A percentile compares a stretch with the other conserved stretches of the same genome.
phyloP scores from a whole-genome alignment of 1,139 yeast genomes.

The Kodamaea ohmeri region DNA sequence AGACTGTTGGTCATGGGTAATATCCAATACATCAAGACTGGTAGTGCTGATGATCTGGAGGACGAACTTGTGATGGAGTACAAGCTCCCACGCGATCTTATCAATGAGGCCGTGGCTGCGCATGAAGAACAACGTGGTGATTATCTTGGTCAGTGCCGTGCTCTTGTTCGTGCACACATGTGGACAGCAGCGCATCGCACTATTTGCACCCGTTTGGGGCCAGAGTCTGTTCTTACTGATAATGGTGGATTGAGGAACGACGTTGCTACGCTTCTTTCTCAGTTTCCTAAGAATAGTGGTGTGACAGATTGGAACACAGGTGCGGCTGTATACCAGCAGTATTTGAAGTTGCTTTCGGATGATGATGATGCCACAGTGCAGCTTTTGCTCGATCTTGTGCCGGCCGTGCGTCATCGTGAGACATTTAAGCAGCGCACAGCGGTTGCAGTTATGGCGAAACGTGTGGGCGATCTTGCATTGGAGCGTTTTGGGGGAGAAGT shows the following conservation, averaged over 20 bases:
- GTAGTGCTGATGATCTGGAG: slow-evolving; percentile 23
- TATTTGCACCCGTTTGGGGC: slow-evolving; percentile 62
- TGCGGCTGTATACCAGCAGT: slow-evolving; percentile 55
- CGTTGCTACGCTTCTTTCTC: slow-evolving; percentile 33
- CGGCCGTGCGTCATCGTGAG: slow-evolving; percentile 30
- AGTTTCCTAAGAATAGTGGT: slow-evolving; percentile 45
- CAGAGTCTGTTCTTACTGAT: slow-evolving; percentile 54
- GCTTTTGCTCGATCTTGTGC: slow-evolving; percentile 44
- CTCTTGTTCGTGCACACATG: slow-evolving; percentile 59
- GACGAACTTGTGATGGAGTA: slow-evolving; percentile 33
- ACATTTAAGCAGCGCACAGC: slow-evolving; percentile 44
- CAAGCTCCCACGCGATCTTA: slow-evolving; percentile 44
- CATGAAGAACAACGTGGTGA: slow-evolving; percentile 42
- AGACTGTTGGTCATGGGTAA: slow-evolving; percentile 47
- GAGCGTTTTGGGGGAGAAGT: slow-evolving; percentile 15
- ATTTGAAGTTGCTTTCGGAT: slow-evolving; percentile 29
- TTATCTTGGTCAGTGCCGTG: slow-evolving; percentile 57
- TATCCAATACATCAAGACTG: slow-evolving; percentile 35
- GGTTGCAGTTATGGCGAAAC: slow-evolving; percentile 48
- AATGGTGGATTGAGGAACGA: slow-evolving; percentile 29
- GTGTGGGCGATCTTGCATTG: slow-evolving; percentile 42
- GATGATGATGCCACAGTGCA: slow-evolving; percentile 17
- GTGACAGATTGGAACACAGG: slow-evolving; percentile 60
- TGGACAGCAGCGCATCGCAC: slow-evolving; percentile 65
- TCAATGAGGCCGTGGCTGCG: slow-evolving; percentile 54